Evolutionary conservation across 164 flowering plant genomes (phyloP).

Genomic region (Aristolochia californica): DNA sequence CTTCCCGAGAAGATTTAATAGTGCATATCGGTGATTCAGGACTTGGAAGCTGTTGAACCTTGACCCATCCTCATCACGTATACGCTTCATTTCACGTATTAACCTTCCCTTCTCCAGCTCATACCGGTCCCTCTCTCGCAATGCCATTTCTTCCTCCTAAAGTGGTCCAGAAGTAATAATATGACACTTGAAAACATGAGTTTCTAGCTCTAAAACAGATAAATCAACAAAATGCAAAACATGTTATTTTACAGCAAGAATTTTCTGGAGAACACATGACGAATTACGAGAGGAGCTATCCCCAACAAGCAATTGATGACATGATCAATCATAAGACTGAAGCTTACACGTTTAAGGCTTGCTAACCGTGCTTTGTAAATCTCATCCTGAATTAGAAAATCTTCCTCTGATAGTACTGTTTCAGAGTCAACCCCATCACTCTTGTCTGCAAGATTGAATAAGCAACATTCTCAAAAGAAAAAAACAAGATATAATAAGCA

Average conservation of each 20-base stretch:
- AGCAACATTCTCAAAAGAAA: too few relatives aligned
- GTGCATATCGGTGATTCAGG: slow-evolving; percentile 84
- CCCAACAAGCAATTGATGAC: background rate
- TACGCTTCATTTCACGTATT: slow-evolving; percentile 97
- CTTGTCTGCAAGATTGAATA: slow-evolving; percentile 79
- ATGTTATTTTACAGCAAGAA: too few relatives aligned
- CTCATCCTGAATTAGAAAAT: slow-evolving; percentile 76
- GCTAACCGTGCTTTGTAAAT: slow-evolving; percentile 84
- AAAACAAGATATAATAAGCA: background rate
- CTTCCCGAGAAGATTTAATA: slow-evolving; percentile 91
- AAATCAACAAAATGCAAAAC: too few relatives aligned
- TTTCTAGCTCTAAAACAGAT: too few relatives aligned
- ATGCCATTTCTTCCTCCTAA: slow-evolving; percentile 75
- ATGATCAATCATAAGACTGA: background rate
- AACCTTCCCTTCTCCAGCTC: slow-evolving; percentile 95
- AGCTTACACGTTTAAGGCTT: slow-evolving; percentile 84
- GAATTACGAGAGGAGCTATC: background rate
- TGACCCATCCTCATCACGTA: slow-evolving; percentile 96
- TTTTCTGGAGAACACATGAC: background rate
- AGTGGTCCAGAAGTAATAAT: slow-evolving; percentile 6
- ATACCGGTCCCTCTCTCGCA: slow-evolving; percentile 93
- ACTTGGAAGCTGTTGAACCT: slow-evolving; percentile 91
- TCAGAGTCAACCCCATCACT: slow-evolving; percentile 68
- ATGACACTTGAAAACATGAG: too few relatives aligned
- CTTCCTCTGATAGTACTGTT: slow-evolving; percentile 65